Evolutionary conservation across 495 filamentous ascomycete genomes (phyloP), one percentile per base, ranked within the genome.

Genomic region (Neurospora tetraspora): DNA sequence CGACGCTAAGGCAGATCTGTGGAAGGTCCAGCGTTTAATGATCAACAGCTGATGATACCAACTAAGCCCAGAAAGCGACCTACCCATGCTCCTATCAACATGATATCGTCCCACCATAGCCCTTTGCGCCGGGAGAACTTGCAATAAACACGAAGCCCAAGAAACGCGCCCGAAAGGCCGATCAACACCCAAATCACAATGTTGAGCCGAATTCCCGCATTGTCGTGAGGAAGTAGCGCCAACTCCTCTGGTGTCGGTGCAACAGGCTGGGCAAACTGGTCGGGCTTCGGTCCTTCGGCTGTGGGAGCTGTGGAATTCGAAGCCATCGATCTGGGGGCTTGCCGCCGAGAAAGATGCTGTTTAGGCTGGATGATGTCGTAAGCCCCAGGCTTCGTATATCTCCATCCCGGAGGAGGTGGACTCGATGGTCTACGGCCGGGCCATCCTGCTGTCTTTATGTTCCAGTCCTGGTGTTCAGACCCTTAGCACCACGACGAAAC

Each of bases 81-180:
- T 39, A 81, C 80, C 81, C 80, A 82, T 20, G 79, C 78, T n/a
- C 70, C 77, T 69, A 81, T 76, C 16, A 81, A 76, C 18, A 82
- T 37, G 11, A 68, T 73, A 45, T 82, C 81, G 68, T 82, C 81
- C 74, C 77, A 81, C 77, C 80, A 80, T 11, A 82, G 71, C 2
- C 74, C 71, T 9, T 75, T 71, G n/a, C 73, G 45, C 23, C 75
- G 72, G 11, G 70, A 70, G 27, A 72, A 71, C 27, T 79, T 78
- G 73, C 78, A 81, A 74, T 79, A 82, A 5, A 80, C 14, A n/a
- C 81, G 78, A 43, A 82, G 75, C 23, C 40, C 74, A 3, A 83
- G 75, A 68, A 83, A 79, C 1, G 61, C 40, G 14, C 71, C 71
- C 7, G 80, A 74, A 14, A 83, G 31, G 20, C 69, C 45, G 11